Evolutionary conservation across 1,139 yeast species (phyloP).

Genomic region (Pichia sp.): DNA sequence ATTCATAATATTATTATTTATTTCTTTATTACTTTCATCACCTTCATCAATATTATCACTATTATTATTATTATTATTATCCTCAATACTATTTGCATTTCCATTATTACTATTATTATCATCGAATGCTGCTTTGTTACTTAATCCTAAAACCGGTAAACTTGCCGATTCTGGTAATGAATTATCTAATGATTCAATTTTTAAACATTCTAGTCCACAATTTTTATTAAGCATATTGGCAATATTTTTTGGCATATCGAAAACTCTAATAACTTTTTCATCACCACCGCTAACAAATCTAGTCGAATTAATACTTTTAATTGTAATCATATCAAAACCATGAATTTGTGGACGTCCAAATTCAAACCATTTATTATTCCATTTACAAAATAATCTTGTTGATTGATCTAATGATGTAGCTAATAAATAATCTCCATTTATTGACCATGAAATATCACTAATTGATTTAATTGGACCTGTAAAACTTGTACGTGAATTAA

Average conservation of each 20-base stretch:
- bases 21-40: conserved; percentile 31
- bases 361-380: conserved; percentile 74
- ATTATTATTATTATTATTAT: conserved; percentile 37
- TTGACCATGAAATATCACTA: conserved; percentile 79
- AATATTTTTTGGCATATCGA: conserved; percentile 82
- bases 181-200: conserved; percentile 31
- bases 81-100: conserved; percentile 35
- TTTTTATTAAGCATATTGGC: conserved; percentile 53
- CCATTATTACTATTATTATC: conserved; percentile 36
- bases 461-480: conserved; percentile 74
- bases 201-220: conserved; percentile 27
- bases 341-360: conserved; percentile 97
- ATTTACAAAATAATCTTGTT: conserved; percentile 71
- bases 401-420: conserved; percentile 89
- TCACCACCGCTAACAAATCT: conserved; percentile 92
- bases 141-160: conserved; percentile 87
- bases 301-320: conserved; percentile 54
- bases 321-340: conserved; percentile 92
- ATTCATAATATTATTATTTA: conserved; percentile 41
- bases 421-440: conserved; percentile 58
- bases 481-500: conserved; percentile 46
- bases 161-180: conserved; percentile 74
- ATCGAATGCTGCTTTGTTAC: conserved; percentile 70
- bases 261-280: conserved; percentile 85
- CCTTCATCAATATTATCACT: conserved; percentile 36